Evolutionary conservation across 75 land plant genomes (phyloP), one percentile per base, ranked within the genome.

Genomic region (Pinus tabuliformis): DNA sequence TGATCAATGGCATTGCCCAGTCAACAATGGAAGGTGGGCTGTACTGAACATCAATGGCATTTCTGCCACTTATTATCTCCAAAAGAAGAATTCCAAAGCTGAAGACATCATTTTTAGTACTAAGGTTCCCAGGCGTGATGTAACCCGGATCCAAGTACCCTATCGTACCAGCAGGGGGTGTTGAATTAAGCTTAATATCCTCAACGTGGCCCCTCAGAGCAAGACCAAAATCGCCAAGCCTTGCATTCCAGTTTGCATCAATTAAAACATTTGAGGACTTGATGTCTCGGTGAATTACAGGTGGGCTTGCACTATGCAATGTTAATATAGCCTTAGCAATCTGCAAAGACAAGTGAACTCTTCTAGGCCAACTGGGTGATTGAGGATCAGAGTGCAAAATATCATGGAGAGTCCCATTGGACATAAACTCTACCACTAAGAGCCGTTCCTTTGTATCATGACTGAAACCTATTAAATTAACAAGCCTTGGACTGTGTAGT

Each of bases 71-170:
- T 39, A 93, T 86, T 24, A 95, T 95, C 85, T 95, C 98, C 59
- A 95, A 77, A 20, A 95, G 86, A 62, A 95, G 80, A 39, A 95
- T 95, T 56, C 98, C 98, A 76, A 95, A 95, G 79, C 98, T 95
- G 76, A 95, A 95, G 1, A 95, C 98, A 71, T 95, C 98, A 18
- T 86, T 89, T 75, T 95, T 95, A 45, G 98, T 90, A 76, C 96
- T 93, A 74, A 95, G 75, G 64, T 87, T 83, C 16, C 89, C 89
- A 3, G 98, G 96, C 58, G 95, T 93, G 20, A 91, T 86, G 74
- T 95, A 95, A 56, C 85, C 80, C 5, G 98, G 98, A 75, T 95
- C 98, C 22, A 95, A 81, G 58, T 86, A 89, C 39, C 96, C 95
- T 71, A 85, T 87, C n/a, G 91, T 93, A 17, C 98, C 98, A 0